These are phyloP conservation scores for Ogataea saltuana DNA, from an alignment of 805 yeast species.

Conservation along the genomic window DNA sequence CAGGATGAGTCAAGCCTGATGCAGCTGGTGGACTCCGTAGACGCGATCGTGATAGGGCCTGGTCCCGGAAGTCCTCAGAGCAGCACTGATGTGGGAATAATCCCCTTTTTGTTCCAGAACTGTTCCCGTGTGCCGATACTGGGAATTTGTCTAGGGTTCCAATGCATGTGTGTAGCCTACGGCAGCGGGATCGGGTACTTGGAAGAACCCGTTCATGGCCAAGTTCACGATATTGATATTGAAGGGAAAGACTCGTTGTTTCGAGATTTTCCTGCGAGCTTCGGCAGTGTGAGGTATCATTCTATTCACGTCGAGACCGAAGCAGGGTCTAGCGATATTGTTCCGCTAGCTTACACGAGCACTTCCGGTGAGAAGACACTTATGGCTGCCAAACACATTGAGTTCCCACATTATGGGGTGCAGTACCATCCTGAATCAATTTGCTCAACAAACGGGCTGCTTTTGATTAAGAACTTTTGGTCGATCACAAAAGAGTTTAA, in stretches of 20 bases:
- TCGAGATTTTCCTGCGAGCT: conserved; percentile 40
- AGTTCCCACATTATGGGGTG: conserved; percentile 81
- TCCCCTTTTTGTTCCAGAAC: conserved; percentile 52
- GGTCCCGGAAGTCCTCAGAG: conserved; percentile 92
- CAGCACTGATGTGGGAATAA: conserved; percentile 68
- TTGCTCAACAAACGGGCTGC: conserved; percentile 69
- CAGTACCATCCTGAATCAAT: conserved; percentile 98
- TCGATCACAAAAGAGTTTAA: conserved; percentile 39
- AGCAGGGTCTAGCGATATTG: conserved; percentile 33
- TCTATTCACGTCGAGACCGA: conserved; percentile 59
- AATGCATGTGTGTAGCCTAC: conserved; percentile 62
- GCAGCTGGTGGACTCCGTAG: conserved; percentile 51
- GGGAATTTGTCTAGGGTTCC: conserved; percentile 95
- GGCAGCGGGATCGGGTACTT: conserved; percentile 60
- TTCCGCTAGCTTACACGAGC: conserved; percentile 63
- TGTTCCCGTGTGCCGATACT: conserved; percentile 60
- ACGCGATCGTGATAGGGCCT: conserved; percentile 87
- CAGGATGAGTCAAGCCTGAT: conserved; percentile 38
- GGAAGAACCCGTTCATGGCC: conserved; percentile 78
- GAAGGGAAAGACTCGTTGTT: conserved; percentile 39
- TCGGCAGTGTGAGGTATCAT: conserved; percentile 84
- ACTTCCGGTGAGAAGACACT: conserved; percentile 54
- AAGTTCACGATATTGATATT: conserved; percentile 54
- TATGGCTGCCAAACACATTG: conserved; percentile 76
- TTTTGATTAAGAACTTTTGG: conserved; percentile 65